A percentile compares a stretch with the other conserved stretches of the same genome.
These are phyloP conservation scores for Microdochium trichocladiopsis DNA, from an alignment of 2,329 filamentous ascomycete genomes.

Conservation along the genomic window DNA sequence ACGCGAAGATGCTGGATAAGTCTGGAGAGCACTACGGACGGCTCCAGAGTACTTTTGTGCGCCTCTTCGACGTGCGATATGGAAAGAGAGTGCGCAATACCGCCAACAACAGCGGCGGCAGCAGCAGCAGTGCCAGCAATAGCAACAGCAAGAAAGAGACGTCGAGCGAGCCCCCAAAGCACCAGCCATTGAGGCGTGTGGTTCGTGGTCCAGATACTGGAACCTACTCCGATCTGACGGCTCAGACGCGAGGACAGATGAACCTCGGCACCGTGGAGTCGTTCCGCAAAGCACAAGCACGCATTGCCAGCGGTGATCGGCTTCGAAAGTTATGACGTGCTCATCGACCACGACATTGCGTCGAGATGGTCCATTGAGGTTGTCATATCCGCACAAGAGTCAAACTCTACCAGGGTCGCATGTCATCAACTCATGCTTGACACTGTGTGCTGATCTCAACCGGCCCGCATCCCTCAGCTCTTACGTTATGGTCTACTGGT, in stretches of 20 bases:
- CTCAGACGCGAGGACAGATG: neutral
- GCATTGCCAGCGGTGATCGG: neutral
- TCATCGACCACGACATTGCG: too few relatives aligned
- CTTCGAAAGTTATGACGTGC: neutral
- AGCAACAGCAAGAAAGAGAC: neutral
- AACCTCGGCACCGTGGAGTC: neutral
- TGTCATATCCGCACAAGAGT: too few relatives aligned
- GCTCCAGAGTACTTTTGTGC: neutral
- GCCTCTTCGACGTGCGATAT: neutral
- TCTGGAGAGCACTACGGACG: neutral
- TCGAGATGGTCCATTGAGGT: too few relatives aligned
- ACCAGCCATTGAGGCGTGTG: neutral
- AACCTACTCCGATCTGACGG: neutral
- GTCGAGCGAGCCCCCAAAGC: neutral
- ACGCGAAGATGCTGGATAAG: neutral
- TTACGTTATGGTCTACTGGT: too few relatives aligned
- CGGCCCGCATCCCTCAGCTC: too few relatives aligned
- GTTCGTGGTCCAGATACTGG: neutral
- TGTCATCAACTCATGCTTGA: too few relatives aligned
- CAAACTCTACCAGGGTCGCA: too few relatives aligned
- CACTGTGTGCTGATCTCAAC: too few relatives aligned
- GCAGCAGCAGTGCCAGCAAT: neutral
- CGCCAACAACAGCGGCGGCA: neutral
- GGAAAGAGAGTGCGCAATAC: neutral
- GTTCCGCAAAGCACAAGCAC: neutral